Base-by-base conservation (phyloP, 371 early-diverging fungal genomes). In the Syncephalastrum contaminatum region DNA sequence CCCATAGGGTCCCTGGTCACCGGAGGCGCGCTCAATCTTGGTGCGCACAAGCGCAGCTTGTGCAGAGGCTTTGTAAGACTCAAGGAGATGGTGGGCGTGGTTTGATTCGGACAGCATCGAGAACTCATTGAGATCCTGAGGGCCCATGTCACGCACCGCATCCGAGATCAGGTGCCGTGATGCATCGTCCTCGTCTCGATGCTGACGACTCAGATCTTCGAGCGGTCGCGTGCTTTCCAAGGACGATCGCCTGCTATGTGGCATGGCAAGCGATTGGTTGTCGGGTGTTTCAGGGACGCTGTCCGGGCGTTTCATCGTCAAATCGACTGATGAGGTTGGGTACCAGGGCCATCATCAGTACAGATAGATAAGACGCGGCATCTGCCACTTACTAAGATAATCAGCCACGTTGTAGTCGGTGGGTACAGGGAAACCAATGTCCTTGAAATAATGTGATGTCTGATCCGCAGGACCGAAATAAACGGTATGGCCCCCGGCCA, bases 351-450 rank as follows among this genome's bases (percentile, higher is more conserved):
- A 53, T n/a, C n/a, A 14, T 19, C 18, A 36, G 25, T n/a, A 48
- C n/a, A 43, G 13, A 42, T 1, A 15, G 27, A 27, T 14, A 61
- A 14, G 56, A 56, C 24, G 40, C 15, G n/a, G 16, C 19, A 5
- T 2, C 53, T 24, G 48, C 20, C 14, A 45, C 67, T 67, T 77
- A 77, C 77, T 77, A 8, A 77, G 43, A 59, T 77, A 92, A 55
- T 95, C 95, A 2, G 95, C 94, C 18, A 92, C 80, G 64, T 93
- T 93, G 66, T 86, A 91, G 13, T 87, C 89, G 0, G 72, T 44
- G 4, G 94, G 94, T 48, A 90, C 88, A 2, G 85, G 81, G 30
- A 75, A 71, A 0, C 90, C 91, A 49, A 84, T 62, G 2, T 68
- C 64, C 43, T 67, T 72, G 27, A 91, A 81, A 58, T 83, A 84